Evolutionary conservation across 2,329 filamentous ascomycete species (phyloP).

Genomic region (Allantophomopsis cytisporea): DNA sequence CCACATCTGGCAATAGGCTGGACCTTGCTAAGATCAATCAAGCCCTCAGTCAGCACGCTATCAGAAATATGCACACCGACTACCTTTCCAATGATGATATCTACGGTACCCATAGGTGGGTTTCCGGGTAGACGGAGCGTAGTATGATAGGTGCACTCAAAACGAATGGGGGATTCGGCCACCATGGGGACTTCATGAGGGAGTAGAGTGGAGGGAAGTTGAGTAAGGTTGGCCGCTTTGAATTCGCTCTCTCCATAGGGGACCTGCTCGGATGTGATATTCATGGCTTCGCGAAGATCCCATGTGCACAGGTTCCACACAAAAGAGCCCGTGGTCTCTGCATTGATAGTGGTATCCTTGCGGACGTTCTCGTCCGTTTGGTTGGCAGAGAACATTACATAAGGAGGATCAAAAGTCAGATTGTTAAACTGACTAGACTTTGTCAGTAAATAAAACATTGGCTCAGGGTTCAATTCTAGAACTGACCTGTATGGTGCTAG

Average conservation of each 20-base stretch:
- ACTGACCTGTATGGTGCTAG: slow-evolving; percentile 35
- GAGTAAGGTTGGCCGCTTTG: slow-evolving; percentile 30
- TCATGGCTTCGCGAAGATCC: slow-evolving; percentile 38
- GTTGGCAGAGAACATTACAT: slow-evolving; percentile 48
- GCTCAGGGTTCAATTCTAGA: no score
- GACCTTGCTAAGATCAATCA: slow-evolving; percentile 40
- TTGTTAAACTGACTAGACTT: slow-evolving; percentile 43
- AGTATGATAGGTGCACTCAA: slow-evolving; percentile 42
- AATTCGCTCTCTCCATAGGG: slow-evolving; percentile 39
- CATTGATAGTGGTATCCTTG: slow-evolving; percentile 45
- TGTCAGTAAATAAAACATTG: no score
- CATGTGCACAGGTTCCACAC: slow-evolving; percentile 47
- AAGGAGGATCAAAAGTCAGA: slow-evolving; percentile 47
- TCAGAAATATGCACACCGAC: slow-evolving; percentile 43
- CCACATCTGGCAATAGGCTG: slow-evolving; percentile 45
- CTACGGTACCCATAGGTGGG: slow-evolving; percentile 40
- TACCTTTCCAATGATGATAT: slow-evolving; percentile 40
- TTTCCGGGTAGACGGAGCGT: slow-evolving; percentile 40
- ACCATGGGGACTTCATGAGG: slow-evolving; percentile 33
- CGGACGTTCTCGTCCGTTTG: slow-evolving; percentile 29
- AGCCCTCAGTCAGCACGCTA: slow-evolving; percentile 35
- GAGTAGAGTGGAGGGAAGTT: slow-evolving; percentile 25
- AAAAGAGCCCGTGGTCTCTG: slow-evolving; percentile 39
- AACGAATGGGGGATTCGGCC: slow-evolving; percentile 36
- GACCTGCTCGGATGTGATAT: slow-evolving; percentile 36